A percentile compares a stretch with the other conserved stretches of the same genome.
These are phyloP conservation scores for Porcisia hertigi DNA, from an alignment of 208 protist genomes.

Conservation along the genomic window DNA sequence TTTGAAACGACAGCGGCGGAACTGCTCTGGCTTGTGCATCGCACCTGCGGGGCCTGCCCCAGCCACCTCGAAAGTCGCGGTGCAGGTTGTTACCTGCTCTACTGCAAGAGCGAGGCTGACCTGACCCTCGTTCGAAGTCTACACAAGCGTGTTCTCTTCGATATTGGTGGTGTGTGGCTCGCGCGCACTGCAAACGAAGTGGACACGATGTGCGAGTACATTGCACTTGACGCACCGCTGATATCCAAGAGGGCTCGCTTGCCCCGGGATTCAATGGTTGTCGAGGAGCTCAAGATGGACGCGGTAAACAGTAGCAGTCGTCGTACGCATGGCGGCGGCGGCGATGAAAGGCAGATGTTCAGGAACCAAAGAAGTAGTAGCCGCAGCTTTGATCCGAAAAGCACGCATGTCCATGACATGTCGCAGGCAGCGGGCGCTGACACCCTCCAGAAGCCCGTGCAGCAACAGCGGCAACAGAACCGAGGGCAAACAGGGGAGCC, in stretches of 20 bases:
- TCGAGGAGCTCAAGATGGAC: constrained; percentile 78
- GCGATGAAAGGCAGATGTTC: constrained; percentile 15
- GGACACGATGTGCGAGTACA: constrained; percentile 78
- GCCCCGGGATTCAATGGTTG: constrained; percentile 79
- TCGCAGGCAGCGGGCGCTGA: not conserved
- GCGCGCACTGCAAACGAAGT: constrained; percentile 70
- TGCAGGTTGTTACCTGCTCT: constrained; percentile 77
- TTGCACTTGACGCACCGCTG: constrained; percentile 61
- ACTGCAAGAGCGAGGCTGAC: constrained; percentile 66
- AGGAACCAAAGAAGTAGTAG: constrained; percentile 4
- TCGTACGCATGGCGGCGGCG: constrained; percentile 14
- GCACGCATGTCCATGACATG: not conserved
- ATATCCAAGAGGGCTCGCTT: constrained; percentile 65
- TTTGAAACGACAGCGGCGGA: constrained; percentile 80
- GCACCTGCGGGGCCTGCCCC: constrained; percentile 57
- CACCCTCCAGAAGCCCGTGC: not conserved
- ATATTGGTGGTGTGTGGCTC: constrained; percentile 81
- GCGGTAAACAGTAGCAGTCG: constrained; percentile 10
- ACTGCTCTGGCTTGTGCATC: constrained; percentile 79
- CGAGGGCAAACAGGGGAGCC: constrained; percentile 6
- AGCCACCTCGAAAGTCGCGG: constrained; percentile 70
- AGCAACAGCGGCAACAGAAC: constrained; percentile 8
- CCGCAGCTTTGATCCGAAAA: not conserved
- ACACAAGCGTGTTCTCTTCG: constrained; percentile 85
- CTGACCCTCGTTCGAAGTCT: constrained; percentile 61